Conservation (phyloP, 1,139 yeast species). For the Blastobotrys indianensis region DNA sequence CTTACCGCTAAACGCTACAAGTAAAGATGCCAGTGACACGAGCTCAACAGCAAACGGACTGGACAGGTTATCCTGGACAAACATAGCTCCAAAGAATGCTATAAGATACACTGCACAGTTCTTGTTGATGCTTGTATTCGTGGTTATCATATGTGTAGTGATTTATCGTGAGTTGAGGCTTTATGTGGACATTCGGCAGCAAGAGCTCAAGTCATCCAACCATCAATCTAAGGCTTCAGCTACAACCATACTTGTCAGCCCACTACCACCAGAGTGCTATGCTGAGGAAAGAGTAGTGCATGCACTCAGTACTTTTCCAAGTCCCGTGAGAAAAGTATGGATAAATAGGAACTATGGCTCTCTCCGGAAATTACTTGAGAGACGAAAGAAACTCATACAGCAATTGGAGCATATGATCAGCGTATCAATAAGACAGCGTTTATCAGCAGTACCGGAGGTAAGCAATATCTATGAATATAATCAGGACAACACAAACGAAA, state of each 20-base stretch:
- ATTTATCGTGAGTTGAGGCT: slow-evolving; percentile 24
- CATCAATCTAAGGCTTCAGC: slow-evolving; percentile 24
- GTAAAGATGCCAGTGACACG: slow-evolving; percentile 6
- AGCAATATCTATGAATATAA: too few species aligned
- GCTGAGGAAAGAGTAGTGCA: slow-evolving; percentile 16
- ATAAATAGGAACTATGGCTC: slow-evolving; percentile 26
- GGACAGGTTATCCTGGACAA: slow-evolving; percentile 29
- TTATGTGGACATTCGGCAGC: slow-evolving; percentile 25
- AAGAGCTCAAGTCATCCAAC: slow-evolving; percentile 16
- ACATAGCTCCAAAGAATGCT: slow-evolving; percentile 21
- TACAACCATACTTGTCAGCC: slow-evolving; percentile 26
- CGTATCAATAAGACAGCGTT: not conserved
- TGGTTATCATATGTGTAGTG: slow-evolving; percentile 16
- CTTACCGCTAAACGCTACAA: slow-evolving; percentile 27
- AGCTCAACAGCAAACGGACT: slow-evolving; percentile 15
- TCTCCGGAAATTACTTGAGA: slow-evolving; percentile 18
- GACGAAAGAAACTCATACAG: slow-evolving; percentile 16
- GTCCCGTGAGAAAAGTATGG: slow-evolving; percentile 30
- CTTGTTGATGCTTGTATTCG: slow-evolving; percentile 18
- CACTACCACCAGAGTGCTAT: slow-evolving; percentile 19
- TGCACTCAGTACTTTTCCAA: slow-evolving; percentile 14
- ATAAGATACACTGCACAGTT: slow-evolving; percentile 26
- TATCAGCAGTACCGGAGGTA: too few species aligned
- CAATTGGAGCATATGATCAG: slow-evolving; percentile 23
- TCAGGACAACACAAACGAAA: too few species aligned